These are phyloP conservation scores for Diaporthe sp. DNA, from an alignment of 2,329 filamentous ascomycete genomes.

Conservation along the genomic window DNA sequence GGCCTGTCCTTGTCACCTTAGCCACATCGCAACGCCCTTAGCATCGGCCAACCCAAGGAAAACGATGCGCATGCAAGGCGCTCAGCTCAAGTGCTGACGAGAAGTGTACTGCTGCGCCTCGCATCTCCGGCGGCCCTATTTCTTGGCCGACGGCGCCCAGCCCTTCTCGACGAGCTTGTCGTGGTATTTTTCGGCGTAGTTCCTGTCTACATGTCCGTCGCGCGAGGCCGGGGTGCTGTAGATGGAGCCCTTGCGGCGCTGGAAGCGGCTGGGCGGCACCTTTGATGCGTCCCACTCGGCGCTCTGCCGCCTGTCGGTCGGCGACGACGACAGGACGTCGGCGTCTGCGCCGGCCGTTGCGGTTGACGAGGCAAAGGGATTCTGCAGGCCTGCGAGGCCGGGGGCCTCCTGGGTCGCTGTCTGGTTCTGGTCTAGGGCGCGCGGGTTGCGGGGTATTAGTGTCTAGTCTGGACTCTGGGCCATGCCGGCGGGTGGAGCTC, in stretches of 20 bases:
- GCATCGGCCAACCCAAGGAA: neutral
- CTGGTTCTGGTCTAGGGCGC: constrained; percentile 30
- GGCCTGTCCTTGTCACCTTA: neutral
- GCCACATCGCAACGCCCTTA: neutral
- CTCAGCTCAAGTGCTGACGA: neutral
- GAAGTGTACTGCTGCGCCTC: constrained; percentile 2
- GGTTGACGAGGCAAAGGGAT: constrained; percentile 10
- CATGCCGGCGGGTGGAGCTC: neutral
- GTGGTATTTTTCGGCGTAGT: constrained; percentile 69
- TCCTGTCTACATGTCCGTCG: constrained; percentile 72
- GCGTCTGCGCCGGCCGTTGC: neutral
- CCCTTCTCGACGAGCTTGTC: constrained; percentile 67
- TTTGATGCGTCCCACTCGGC: constrained; percentile 72
- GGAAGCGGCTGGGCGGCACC: constrained; percentile 74
- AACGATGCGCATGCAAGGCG: neutral
- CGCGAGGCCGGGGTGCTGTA: constrained; percentile 73
- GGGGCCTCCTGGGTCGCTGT: constrained; percentile 41
- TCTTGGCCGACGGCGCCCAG: constrained; percentile 40
- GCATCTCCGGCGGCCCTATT: neutral
- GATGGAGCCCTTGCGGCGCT: constrained; percentile 76
- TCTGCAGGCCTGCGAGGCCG: constrained; percentile 33
- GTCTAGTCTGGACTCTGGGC: neutral
- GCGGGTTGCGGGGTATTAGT: neutral
- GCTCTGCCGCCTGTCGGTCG: constrained; percentile 48
- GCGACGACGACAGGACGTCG: constrained; percentile 46